Percentiles rank a stretch among this genome's conserved stretches.
These are phyloP conservation scores for Sonneratia alba DNA, from an alignment of 345 rosid species.

Conservation along the genomic window DNA sequence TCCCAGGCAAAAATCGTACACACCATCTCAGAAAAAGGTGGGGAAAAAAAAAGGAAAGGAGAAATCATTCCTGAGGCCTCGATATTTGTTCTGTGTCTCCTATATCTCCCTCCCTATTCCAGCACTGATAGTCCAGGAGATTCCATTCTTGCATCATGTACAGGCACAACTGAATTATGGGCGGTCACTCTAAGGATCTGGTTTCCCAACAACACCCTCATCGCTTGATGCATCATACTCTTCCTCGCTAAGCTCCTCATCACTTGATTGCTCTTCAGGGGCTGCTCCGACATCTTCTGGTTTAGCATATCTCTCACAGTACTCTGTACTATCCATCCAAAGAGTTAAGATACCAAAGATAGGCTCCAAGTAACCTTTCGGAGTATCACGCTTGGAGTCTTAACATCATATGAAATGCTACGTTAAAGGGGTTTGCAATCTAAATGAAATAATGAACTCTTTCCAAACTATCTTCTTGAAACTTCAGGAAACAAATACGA, in stretches of 20 bases:
- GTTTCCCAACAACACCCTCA: constrained; percentile 63
- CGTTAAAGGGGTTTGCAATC: not conserved
- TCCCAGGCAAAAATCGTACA: not conserved
- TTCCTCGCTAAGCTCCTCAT: constrained; percentile 78
- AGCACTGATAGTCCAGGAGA: not conserved
- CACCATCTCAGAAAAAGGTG: not conserved
- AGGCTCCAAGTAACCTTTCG: not conserved
- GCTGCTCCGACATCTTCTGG: constrained; percentile 49
- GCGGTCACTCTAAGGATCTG: constrained; percentile 39
- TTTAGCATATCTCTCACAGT: constrained; percentile 79
- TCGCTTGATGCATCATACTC: constrained; percentile 53
- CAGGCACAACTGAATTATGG: not conserved
- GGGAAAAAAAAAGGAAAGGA: too few relatives aligned
- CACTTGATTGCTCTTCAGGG: constrained; percentile 62
- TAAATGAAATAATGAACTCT: not conserved
- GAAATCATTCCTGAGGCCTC: too few relatives aligned
- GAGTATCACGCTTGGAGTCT: not conserved
- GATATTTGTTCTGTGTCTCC: too few relatives aligned
- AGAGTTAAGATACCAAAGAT: not conserved
- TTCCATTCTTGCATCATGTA: not conserved
- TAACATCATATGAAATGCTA: not conserved
- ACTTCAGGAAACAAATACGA: not conserved
- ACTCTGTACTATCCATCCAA: constrained; percentile 32
- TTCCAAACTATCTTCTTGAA: not conserved
- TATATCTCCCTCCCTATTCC: too few relatives aligned